Base-by-base conservation (phyloP, 345 rosid species). In the Melaleuca alternifolia region DNA sequence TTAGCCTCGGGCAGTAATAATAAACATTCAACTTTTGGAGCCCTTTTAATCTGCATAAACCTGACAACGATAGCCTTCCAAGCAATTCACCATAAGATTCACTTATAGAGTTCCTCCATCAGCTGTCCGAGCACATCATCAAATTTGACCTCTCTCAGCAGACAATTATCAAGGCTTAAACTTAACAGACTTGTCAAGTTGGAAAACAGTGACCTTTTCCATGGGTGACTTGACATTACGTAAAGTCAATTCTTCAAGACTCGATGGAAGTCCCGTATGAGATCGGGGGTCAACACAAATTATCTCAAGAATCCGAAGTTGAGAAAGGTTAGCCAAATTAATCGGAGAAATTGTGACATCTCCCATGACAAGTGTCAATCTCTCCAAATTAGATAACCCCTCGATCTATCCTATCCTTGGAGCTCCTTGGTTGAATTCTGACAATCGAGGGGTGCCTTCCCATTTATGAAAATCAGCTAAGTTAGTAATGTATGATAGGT, bases 241-340 rank as follows among this genome's bases (percentile, higher is more conserved):
- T n/a, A 59, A 8, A 59, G 33, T n/a, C 33, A 59, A 59, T 0
- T 0, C 0, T 12, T 1, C 1, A 28, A 61, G 37, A 61, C 2
- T 13, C 10, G 75, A 61, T 61, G 9, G 9, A 14, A 26, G 37
- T 10, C 75, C 75, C 37, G 13, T 6, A 13, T 6, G 37, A 61
- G 75, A 61, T n/a, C 10, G 37, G 6, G 20, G 16, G 37, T 61
- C 41, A 15, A 30, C 10, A 61, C 41, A 30, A 30, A 20, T 62
- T 28, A 62, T 28, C 75, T 28, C 10, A 28, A 61, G 37, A 61
- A 1, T 0, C 3, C 1, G 2, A 61, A 61, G 37, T 10, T 2
- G 10, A 3, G 37, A 28, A n/a, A 61, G 75, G 6, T 37, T 28
- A 61, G 75, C 75, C 37, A 13, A 28, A 61, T 28, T 28, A n/a